Percentiles rank a stretch among this genome's conserved stretches.
phyloP scores from a whole-genome alignment of 2,329 filamentous ascomycete genomes.

The Diaporthe sp. region DNA sequence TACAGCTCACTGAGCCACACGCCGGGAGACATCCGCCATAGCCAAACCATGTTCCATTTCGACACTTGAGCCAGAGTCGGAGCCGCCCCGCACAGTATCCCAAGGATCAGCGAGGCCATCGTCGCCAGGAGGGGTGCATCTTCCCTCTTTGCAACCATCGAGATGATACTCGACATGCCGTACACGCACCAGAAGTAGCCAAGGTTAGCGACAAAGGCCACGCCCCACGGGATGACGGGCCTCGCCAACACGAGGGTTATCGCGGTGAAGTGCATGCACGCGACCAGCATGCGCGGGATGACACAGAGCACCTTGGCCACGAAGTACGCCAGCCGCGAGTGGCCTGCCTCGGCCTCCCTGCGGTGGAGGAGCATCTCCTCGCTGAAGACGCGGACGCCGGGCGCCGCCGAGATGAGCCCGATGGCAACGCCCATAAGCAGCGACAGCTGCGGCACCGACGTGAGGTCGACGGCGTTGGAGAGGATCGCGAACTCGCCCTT shows the following conservation, averaged over 20 bases:
- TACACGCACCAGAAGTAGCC: slow-evolving; percentile 71
- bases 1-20: slow-evolving; percentile 70
- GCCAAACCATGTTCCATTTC: slow-evolving; percentile 66
- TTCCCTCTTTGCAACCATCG: slow-evolving; percentile 67
- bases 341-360: slow-evolving; percentile 68
- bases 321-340: slow-evolving; percentile 68
- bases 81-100: slow-evolving; percentile 66
- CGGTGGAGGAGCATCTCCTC: slow-evolving; percentile 67
- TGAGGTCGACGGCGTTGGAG: slow-evolving; percentile 64
- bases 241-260: slow-evolving; percentile 61
- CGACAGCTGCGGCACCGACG: slow-evolving; percentile 63
- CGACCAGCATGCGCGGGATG: slow-evolving; percentile 63
- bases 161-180: slow-evolving; percentile 64
- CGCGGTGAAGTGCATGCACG: slow-evolving; percentile 67
- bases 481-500: slow-evolving; percentile 63
- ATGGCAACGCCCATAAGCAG: slow-evolving; percentile 67
- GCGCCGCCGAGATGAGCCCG: slow-evolving; percentile 65
- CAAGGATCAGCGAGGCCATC: slow-evolving; percentile 65
- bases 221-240: slow-evolving; percentile 62
- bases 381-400: slow-evolving; percentile 69
- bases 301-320: slow-evolving; percentile 66
- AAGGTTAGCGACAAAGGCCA: slow-evolving; percentile 64
- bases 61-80: slow-evolving; percentile 63
- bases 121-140: slow-evolving; percentile 69
- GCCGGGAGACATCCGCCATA: slow-evolving; percentile 66